Conservation (phyloP, 257 asterid species). For the Eucommia ulmoides region DNA sequence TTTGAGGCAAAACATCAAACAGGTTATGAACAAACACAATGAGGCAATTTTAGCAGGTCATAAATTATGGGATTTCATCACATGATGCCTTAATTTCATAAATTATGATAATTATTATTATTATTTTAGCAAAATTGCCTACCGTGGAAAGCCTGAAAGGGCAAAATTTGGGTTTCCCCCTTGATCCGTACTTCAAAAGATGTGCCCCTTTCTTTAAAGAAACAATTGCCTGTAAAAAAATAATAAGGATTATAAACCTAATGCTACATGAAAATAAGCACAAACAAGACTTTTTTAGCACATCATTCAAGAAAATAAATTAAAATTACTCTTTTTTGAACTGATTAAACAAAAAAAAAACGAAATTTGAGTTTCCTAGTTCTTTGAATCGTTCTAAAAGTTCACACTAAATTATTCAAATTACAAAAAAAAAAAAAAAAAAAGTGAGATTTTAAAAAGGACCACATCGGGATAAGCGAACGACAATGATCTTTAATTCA, state of each 20-base stretch:
- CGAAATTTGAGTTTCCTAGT: background rate
- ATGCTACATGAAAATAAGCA: background rate
- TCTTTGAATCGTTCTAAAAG: background rate
- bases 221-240: constrained; percentile 32
- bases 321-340: background rate
- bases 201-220: constrained; percentile 42
- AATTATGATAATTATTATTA: too few relatives aligned
- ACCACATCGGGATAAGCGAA: background rate
- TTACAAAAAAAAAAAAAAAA: background rate
- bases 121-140: too few relatives aligned
- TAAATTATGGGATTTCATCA: background rate
- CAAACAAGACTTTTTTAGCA: background rate
- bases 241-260: background rate
- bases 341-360: background rate
- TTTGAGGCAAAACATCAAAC: background rate
- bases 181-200: constrained; percentile 30
- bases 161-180: constrained; percentile 43
- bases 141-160: constrained; percentile 43
- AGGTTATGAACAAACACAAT: background rate
- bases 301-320: background rate
- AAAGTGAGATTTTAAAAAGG: background rate
- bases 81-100: too few relatives aligned
- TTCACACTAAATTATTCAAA: background rate
- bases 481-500: background rate
- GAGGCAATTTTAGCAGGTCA: background rate